phyloP scores from a whole-genome alignment of 164 flowering plant genomes.

The Brasenia schreberi region DNA sequence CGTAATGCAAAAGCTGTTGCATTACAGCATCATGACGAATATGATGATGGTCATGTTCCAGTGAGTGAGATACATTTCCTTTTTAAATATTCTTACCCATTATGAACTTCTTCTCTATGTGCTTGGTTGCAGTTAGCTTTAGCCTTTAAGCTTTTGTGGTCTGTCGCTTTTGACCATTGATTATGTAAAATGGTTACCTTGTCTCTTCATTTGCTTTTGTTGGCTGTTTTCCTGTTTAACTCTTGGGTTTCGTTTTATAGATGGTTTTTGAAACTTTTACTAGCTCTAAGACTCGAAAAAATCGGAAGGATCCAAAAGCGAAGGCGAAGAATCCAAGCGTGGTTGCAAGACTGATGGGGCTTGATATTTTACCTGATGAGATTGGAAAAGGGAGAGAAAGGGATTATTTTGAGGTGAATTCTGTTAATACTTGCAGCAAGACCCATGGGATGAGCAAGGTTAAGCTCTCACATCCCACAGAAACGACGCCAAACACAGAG shows the following conservation, averaged over 20 bases:
- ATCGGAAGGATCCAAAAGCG: constrained; percentile 23
- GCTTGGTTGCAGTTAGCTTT: too few species aligned
- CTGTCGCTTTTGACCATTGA: too few species aligned
- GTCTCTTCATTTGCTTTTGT: neutral
- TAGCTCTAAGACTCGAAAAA: neutral
- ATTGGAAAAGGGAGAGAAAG: neutral
- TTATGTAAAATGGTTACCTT: too few species aligned
- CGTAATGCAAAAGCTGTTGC: constrained; percentile 21
- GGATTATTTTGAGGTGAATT: too few species aligned
- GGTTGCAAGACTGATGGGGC: constrained; percentile 91
- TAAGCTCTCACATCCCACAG: constrained; percentile 1
- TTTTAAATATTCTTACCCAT: too few species aligned
- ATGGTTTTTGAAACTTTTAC: constrained; percentile 21
- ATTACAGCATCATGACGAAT: neutral
- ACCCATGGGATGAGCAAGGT: too few species aligned
- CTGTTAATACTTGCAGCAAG: neutral
- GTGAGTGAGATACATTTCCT: neutral
- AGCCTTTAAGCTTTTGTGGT: too few species aligned
- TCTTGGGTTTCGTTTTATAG: constrained; percentile 31
- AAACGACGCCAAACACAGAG: neutral
- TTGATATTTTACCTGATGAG: constrained; percentile 64
- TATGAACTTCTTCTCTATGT: too few species aligned
- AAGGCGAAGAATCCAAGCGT: constrained; percentile 26
- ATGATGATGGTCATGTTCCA: neutral
- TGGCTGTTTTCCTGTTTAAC: neutral